Evolutionary conservation across 495 filamentous ascomycete genomes (phyloP), one percentile per base, ranked within the genome.

Genomic region (Viridothelium virens): DNA sequence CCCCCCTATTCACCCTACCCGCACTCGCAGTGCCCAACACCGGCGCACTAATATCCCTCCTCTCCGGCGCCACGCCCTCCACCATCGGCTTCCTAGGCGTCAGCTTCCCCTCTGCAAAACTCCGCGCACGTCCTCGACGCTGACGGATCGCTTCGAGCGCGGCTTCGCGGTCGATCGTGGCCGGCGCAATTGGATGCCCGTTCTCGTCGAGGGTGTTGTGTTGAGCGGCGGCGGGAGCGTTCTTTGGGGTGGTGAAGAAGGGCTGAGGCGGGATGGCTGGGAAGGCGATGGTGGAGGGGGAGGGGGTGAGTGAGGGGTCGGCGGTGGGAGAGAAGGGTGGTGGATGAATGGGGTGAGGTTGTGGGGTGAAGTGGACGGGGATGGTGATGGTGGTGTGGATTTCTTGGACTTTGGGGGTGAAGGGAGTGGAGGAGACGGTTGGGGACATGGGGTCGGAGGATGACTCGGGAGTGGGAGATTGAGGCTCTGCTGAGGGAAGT

Each of bases 381-480:
- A 77, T 74, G 3, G 74, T 79, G 9, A 76, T 79, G 1, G 77
- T 79, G 36, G 76, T 79, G 18, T 75, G 77, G 44, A 78, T 67
- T 12, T 75, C 77, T 61, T 75, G 74, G 50, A 73, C 69, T 56
- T 71, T 38, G 14, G 62, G 47, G 65, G 65, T 50, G 67, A 62
- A 46, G 67, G 72, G 64, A 53, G 67, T 67, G 69, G 66, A 14
- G 56, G 67, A 3, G 63, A 66, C 18, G 71, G 71, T 36, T 62
- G 68, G 48, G 65, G 67, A 9, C 59, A 18, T 18, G 72, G 70
- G 12, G 67, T 71, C 56, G 66, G 73, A 18, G 62, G 68, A 36
- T 65, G 44, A 39, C 31, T 33, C 56, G 16, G 62, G 53, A 5
- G 65, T 70, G 66, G 16, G 67, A 62, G 38, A 70, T 68, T 25